Evolutionary conservation across 768 basidiomycete genomes (phyloP).

Genomic region (Lactarius quietus): DNA sequence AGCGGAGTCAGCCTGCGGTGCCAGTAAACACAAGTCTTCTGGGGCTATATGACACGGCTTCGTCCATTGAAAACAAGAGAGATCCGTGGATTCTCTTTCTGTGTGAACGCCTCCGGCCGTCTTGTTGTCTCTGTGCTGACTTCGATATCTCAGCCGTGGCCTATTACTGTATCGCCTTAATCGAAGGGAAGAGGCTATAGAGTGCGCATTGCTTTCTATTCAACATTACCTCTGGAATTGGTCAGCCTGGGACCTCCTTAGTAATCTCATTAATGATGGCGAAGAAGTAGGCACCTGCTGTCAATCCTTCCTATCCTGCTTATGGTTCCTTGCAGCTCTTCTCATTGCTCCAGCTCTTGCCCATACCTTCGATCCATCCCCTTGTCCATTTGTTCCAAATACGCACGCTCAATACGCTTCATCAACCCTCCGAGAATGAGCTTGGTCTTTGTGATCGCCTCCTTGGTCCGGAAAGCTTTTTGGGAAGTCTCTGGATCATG

Average conservation of each 20-base stretch:
- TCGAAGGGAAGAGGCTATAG: slow-evolving; percentile 82
- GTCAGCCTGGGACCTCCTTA: slow-evolving; percentile 23
- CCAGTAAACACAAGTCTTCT: slow-evolving; percentile 60
- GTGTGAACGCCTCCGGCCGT: slow-evolving; percentile 38
- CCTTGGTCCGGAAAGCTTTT: slow-evolving; percentile 67
- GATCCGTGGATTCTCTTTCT: slow-evolving; percentile 87
- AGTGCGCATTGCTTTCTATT: slow-evolving; percentile 63
- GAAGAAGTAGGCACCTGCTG: slow-evolving; percentile 22
- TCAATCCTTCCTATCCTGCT: neutral
- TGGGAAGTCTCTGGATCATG: slow-evolving; percentile 81
- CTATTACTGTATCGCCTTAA: slow-evolving; percentile 77
- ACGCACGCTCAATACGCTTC: slow-evolving; percentile 84
- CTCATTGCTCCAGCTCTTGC: slow-evolving; percentile 43
- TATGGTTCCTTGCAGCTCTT: slow-evolving; percentile 36
- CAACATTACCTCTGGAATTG: slow-evolving; percentile 28
- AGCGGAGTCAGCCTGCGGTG: slow-evolving; percentile 62
- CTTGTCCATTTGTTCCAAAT: slow-evolving; percentile 77
- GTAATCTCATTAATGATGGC: slow-evolving; percentile 24
- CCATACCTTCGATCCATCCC: slow-evolving; percentile 49
- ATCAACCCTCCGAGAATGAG: slow-evolving; percentile 85
- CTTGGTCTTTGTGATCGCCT: slow-evolving; percentile 77
- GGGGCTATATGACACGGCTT: slow-evolving; percentile 51
- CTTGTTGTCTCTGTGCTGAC: slow-evolving; percentile 10
- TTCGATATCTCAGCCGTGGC: slow-evolving; percentile 56
- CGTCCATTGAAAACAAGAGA: slow-evolving; percentile 42